These are phyloP conservation scores for Zoysia pacifica DNA, from an alignment of 176 grass and related monocot species.

Conservation along the genomic window DNA sequence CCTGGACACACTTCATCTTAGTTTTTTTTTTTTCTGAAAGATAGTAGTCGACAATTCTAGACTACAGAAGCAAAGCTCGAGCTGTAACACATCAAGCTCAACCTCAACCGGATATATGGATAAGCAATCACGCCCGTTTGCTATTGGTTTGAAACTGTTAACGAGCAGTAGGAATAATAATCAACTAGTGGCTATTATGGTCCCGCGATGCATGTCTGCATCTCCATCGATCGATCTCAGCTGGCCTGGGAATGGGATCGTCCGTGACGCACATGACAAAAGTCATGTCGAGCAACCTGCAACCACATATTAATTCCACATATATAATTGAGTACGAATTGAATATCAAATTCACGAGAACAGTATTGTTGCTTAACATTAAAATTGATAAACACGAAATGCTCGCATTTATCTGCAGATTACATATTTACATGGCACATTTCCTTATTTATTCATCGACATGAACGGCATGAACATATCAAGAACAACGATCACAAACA, in stretches of 20 bases:
- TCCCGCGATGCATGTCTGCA: not conserved
- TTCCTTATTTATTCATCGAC: slow-evolving; percentile 24
- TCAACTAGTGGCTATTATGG: not conserved
- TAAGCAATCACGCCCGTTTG: not conserved
- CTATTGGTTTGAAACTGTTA: slow-evolving; percentile 18
- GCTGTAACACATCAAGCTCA: slow-evolving; percentile 3
- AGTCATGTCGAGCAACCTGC: not conserved
- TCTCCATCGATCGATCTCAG: too few relatives aligned
- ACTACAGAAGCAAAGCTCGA: not conserved
- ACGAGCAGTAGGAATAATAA: not conserved
- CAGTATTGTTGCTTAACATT: not conserved
- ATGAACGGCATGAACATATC: slow-evolving; percentile 10
- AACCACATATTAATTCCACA: not conserved
- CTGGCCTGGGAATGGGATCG: not conserved
- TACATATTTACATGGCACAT: not conserved
- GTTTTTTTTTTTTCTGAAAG: not conserved
- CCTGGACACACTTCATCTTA: not conserved
- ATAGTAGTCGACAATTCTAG: not conserved
- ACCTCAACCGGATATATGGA: not conserved
- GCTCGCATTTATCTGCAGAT: not conserved
- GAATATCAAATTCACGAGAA: not conserved
- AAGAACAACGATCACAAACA: slow-evolving; percentile 1
- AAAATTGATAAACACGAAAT: not conserved
- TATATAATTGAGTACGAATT: not conserved
- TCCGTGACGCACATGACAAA: slow-evolving; percentile 16